Base-by-base conservation (phyloP, 2,329 filamentous ascomycete genomes). In the Teratosphaeria epicoccoides region DNA sequence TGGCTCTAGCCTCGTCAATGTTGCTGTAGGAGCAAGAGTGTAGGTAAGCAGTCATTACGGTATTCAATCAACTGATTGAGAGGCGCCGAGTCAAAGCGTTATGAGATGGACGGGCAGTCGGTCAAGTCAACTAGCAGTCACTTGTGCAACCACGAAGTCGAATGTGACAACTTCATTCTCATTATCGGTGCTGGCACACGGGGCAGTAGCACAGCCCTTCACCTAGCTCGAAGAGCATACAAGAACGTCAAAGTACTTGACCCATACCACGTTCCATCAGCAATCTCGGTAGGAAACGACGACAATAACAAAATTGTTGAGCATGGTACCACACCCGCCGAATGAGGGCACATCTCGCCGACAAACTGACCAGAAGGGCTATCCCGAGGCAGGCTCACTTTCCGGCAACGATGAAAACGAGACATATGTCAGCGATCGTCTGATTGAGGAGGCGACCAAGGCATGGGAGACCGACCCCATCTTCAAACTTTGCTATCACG, bases 161-260 rank as follows among this genome's bases (percentile, higher is more conserved):
- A 17, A 24, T 3, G 24, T 11, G 43, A 26, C 46, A n/a, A n/a
- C 29, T 28, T 52, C 5, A 62, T 69, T 40, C 60, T 77, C 22
- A 73, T 77, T 33, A 60, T 77, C 47, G 75, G 76, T 7, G 73
- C 69, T 22, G 76, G 76, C 9, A 76, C 75, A 0, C 78, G 76
- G 64, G 76, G 76, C 11, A 71, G 70, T 28, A 74, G 72, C 6
- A 76, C 75, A n/a, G 75, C 76, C n/a, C 66, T 76, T 20, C 71
- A 77, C 57, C 67, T 79, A 5, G 71, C 74, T 24, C 69, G 74
- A 25, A 66, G 71, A 48, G 75, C 75, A 40, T 77, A 76, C 58
- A 68, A 66, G 37, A 69, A 74, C 54, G 68, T 78, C 51, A 75
- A 68, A 3, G 70, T 77, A 5, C 64, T 79, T 10, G 75, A 77